Evolutionary conservation across 139 green algal genomes (phyloP).

Genomic region (Chlamydomonas sp.): DNA sequence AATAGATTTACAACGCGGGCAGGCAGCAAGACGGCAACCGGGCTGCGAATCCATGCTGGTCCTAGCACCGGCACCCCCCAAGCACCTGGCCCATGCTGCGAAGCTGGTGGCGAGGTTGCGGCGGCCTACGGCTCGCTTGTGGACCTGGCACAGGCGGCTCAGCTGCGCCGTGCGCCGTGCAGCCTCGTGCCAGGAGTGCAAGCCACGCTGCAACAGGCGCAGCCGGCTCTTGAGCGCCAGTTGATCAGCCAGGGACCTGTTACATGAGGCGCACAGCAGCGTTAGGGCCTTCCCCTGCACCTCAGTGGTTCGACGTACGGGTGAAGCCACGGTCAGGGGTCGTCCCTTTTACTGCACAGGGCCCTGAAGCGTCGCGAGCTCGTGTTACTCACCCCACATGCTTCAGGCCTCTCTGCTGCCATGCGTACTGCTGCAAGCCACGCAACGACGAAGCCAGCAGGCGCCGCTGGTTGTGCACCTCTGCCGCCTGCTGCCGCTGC

Average conservation of each 20-base stretch:
- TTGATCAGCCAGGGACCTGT: constrained; percentile 4
- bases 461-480: background rate
- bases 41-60: background rate
- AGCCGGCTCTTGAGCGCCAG: background rate
- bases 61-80: background rate
- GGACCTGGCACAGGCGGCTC: background rate
- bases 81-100: background rate
- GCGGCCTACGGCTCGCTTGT: background rate
- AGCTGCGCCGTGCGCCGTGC: background rate
- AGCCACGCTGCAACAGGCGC: background rate
- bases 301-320: background rate
- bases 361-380: background rate
- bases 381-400: constrained; percentile 1
- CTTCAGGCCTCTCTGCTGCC: background rate
- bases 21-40: background rate
- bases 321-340: background rate
- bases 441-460: background rate
- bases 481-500: background rate
- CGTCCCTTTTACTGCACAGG: background rate
- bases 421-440: background rate
- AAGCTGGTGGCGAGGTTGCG: background rate
- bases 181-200: background rate
- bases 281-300: background rate
- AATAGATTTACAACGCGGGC: too few relatives aligned
- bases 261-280: background rate